Percentiles rank a stretch among this genome's conserved stretches.
These are phyloP conservation scores for Acacia confusa DNA, from an alignment of 306 rosid genomes.

Conservation along the genomic window DNA sequence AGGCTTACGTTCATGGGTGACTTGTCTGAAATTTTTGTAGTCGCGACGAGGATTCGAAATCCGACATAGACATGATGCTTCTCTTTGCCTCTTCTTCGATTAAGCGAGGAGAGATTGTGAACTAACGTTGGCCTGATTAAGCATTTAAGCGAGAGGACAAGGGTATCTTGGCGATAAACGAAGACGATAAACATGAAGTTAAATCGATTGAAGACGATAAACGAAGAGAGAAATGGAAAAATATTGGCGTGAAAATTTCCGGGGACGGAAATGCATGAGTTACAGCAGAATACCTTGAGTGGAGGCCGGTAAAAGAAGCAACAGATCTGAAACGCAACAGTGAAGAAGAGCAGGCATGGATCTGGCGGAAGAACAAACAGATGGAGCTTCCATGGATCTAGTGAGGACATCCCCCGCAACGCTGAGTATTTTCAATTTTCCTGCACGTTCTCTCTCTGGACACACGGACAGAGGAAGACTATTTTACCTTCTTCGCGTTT, in stretches of 20 bases:
- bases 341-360: too few species aligned
- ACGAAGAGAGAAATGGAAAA: background rate
- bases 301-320: too few species aligned
- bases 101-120: background rate
- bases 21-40: slow-evolving; percentile 39
- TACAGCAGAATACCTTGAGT: too few species aligned
- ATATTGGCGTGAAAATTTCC: background rate
- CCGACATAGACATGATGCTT: slow-evolving; percentile 33
- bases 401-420: too few species aligned
- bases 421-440: too few species aligned
- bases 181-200: background rate
- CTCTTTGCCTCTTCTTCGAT: slow-evolving; percentile 23
- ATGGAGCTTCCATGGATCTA: too few species aligned
- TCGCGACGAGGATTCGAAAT: slow-evolving; percentile 47
- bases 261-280: too few species aligned
- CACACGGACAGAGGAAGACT: too few species aligned
- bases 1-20: slow-evolving; percentile 43
- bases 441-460: too few species aligned
- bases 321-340: too few species aligned
- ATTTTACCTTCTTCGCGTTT: too few species aligned
- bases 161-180: background rate
- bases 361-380: too few species aligned
- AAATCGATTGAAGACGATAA: background rate
- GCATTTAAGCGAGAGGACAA: background rate
- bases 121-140: slow-evolving; percentile 15